phyloP scores from a whole-genome alignment of 225 moss, liverwort and hornwort species.

The Sphagnum contortum region DNA sequence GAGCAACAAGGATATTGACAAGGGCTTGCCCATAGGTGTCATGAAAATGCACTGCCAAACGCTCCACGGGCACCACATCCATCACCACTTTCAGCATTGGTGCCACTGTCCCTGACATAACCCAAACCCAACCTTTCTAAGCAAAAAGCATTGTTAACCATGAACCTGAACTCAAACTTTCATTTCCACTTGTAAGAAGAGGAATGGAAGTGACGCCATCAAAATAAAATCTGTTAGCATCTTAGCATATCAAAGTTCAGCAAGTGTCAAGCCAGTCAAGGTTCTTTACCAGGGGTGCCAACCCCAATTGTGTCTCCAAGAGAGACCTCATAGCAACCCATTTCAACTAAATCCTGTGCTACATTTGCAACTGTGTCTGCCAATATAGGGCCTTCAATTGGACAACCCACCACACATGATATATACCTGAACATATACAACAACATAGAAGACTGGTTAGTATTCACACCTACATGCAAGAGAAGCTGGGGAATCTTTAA shows the following conservation, averaged over 20 bases:
- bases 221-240: too few species aligned
- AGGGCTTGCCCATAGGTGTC: conserved; percentile 95
- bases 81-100: conserved; percentile 91
- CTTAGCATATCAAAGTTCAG: too few species aligned
- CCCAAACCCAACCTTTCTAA: neutral
- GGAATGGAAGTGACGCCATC: too few species aligned
- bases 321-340: conserved; percentile 97
- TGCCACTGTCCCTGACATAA: conserved; percentile 61
- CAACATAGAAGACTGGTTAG: too few species aligned
- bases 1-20: conserved; percentile 79
- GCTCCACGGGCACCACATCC: conserved; percentile 62
- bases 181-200: too few species aligned
- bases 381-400: conserved; percentile 71
- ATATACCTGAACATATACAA: conserved; percentile 35
- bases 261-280: too few species aligned
- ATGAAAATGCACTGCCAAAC: conserved; percentile 89
- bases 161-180: too few species aligned
- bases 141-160: too few species aligned
- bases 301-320: conserved; percentile 95
- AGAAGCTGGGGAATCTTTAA: too few species aligned
- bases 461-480: too few species aligned
- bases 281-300: conserved; percentile 68
- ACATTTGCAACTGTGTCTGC: conserved; percentile 73
- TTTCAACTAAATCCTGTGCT: conserved; percentile 66
- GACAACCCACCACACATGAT: conserved; percentile 88